A percentile compares a stretch with the other conserved stretches of the same genome.
Conservation (phyloP, 495 filamentous ascomycete species). For the Delitschia confertaspora region DNA sequence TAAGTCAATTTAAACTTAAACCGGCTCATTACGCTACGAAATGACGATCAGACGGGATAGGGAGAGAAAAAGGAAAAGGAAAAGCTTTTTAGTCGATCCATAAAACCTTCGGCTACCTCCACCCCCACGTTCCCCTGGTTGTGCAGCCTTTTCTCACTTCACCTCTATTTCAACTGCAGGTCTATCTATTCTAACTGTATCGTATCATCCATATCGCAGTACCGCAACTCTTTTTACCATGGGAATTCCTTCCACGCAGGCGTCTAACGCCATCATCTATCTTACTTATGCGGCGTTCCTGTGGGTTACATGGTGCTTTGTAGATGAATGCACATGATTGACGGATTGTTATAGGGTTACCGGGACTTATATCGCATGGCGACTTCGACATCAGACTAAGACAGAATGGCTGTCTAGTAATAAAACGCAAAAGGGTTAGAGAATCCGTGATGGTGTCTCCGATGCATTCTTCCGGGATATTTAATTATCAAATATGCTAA, state of each 20-base stretch:
- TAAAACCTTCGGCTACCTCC: too few relatives aligned
- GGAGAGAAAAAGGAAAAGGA: too few relatives aligned
- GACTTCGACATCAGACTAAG: constrained; percentile 58
- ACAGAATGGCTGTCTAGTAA: constrained; percentile 59
- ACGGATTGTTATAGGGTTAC: constrained; percentile 41
- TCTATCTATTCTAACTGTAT: too few relatives aligned
- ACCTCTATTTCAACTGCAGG: too few relatives aligned
- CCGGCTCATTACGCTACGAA: too few relatives aligned
- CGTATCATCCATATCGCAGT: too few relatives aligned
- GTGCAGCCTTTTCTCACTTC: too few relatives aligned
- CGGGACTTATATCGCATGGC: constrained; percentile 60
- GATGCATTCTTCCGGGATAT: constrained; percentile 3
- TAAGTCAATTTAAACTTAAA: too few relatives aligned
- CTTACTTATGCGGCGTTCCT: constrained; percentile 62
- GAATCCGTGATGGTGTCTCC: constrained; percentile 1
- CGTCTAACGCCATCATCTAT: constrained; percentile 70
- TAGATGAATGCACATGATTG: not conserved
- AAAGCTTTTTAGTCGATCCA: too few relatives aligned
- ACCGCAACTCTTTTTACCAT: too few relatives aligned
- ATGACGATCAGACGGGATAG: too few relatives aligned
- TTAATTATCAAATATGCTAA: not conserved
- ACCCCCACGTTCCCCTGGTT: too few relatives aligned
- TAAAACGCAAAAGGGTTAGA: constrained; percentile 67
- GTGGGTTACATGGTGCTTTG: constrained; percentile 37
- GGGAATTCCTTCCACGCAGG: constrained; percentile 59